These are phyloP conservation scores for Cyclaneusma minus DNA, from an alignment of 2,329 filamentous ascomycete genomes.

Conservation along the genomic window DNA sequence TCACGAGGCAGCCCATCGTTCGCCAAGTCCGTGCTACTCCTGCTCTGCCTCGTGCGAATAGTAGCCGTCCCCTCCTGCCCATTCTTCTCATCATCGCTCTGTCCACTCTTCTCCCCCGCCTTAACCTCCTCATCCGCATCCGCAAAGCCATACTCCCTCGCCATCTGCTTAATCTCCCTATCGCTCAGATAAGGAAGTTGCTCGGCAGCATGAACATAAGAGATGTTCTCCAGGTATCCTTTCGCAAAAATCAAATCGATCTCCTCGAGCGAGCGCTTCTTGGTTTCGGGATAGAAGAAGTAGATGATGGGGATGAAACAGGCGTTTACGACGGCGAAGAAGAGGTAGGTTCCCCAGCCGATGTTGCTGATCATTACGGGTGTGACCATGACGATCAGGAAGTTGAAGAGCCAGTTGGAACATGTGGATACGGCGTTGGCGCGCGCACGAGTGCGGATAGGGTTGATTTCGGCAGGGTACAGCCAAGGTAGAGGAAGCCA, in stretches of 20 bases:
- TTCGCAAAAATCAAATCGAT: constrained; percentile 54
- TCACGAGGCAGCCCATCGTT: too few species aligned
- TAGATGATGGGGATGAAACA: constrained; percentile 23
- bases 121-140: constrained; percentile 14
- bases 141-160: constrained; percentile 14
- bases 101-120: constrained; percentile 18
- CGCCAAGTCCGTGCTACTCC: too few species aligned
- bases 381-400: constrained; percentile 28
- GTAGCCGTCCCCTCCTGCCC: too few species aligned
- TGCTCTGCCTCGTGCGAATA: too few species aligned
- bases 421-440: constrained; percentile 49
- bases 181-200: constrained; percentile 36
- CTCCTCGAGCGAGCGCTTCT: constrained; percentile 44
- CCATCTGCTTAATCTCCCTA: constrained; percentile 31
- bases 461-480: constrained; percentile 45
- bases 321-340: constrained; percentile 22
- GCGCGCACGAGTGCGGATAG: constrained; percentile 41
- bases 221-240: constrained; percentile 40
- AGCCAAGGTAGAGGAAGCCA: constrained; percentile 48
- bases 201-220: constrained; percentile 40
- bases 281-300: constrained; percentile 31
- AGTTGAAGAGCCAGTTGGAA: constrained; percentile 37
- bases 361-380: constrained; percentile 21
- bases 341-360: constrained; percentile 20
- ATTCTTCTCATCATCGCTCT: too few species aligned